Conservation (phyloP, 257 asterid genomes). For the Petunia axillaris region DNA sequence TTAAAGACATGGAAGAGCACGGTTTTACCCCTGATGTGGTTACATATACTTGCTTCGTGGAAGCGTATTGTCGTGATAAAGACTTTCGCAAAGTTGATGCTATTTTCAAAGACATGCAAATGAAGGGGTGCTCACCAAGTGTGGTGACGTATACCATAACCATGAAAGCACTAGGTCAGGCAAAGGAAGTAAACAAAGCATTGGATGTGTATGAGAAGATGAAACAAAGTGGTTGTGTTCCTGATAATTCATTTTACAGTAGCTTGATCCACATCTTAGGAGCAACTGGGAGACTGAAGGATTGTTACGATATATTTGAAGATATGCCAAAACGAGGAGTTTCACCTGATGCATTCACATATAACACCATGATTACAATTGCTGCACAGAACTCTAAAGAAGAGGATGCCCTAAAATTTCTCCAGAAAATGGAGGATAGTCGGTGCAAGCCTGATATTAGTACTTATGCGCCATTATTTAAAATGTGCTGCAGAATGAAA, state of each 20-base stretch:
- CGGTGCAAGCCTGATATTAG: constrained; percentile 61
- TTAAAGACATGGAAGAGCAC: constrained; percentile 58
- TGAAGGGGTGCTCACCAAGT: constrained; percentile 55
- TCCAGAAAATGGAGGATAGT: constrained; percentile 67
- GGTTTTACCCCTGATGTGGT: constrained; percentile 61
- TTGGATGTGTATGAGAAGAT: constrained; percentile 64
- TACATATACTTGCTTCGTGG: constrained; percentile 69
- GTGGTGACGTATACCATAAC: constrained; percentile 67
- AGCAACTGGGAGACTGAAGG: constrained; percentile 72
- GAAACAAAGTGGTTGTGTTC: constrained; percentile 60
- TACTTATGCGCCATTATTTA: constrained; percentile 74
- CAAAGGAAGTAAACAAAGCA: constrained; percentile 70
- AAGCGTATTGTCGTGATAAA: constrained; percentile 67
- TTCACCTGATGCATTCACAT: constrained; percentile 49
- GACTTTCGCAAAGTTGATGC: constrained; percentile 76
- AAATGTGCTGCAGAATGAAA: constrained; percentile 80
- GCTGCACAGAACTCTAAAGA: constrained; percentile 57
- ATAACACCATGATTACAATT: constrained; percentile 59
- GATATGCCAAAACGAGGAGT: constrained; percentile 83
- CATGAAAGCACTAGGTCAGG: constrained; percentile 63
- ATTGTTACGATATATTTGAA: constrained; percentile 66
- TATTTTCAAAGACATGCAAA: constrained; percentile 59
- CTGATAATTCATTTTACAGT: constrained; percentile 66
- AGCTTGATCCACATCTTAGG: constrained; percentile 56
- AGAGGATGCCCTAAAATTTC: constrained; percentile 75